These are phyloP conservation scores for Blastobotrys proliferans DNA, from an alignment of 1,139 yeast species.

Conservation along the genomic window DNA sequence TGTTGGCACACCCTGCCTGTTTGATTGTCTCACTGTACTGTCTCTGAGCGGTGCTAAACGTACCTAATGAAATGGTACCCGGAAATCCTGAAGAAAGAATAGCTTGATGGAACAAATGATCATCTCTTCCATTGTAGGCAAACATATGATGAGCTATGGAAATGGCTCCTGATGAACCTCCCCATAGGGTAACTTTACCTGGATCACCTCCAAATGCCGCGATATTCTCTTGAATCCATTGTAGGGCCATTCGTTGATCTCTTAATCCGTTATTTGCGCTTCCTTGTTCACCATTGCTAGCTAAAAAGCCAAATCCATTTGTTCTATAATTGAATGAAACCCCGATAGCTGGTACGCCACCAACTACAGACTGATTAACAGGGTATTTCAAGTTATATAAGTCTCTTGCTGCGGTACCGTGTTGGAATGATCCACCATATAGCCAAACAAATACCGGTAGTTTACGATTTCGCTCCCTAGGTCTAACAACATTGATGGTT, in stretches of 20 bases:
- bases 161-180: constrained; percentile 40
- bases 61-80: too few relatives aligned
- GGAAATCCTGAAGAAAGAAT: constrained; percentile 7
- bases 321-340: constrained; percentile 37
- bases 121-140: constrained; percentile 24
- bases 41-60: too few relatives aligned
- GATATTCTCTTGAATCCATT: constrained; percentile 38
- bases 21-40: not conserved
- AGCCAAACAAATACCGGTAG: constrained; percentile 37
- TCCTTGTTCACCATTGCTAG: constrained; percentile 23
- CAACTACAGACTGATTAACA: constrained; percentile 11
- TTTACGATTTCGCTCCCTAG: constrained; percentile 14
- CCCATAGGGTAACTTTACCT: constrained; percentile 34
- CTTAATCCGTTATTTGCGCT: constrained; percentile 32
- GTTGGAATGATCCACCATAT: constrained; percentile 37
- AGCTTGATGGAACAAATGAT: constrained; percentile 5
- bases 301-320: constrained; percentile 33
- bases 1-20: not conserved
- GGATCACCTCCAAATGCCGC: constrained; percentile 39
- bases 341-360: constrained; percentile 26
- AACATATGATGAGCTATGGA: constrained; percentile 31
- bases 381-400: constrained; percentile 8
- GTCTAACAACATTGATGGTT: constrained; percentile 21
- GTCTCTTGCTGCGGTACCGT: constrained; percentile 6
- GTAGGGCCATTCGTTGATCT: constrained; percentile 36